These are phyloP conservation scores for Infundibulicybe gibba DNA, from an alignment of 768 basidiomycete genomes.

Conservation along the genomic window DNA sequence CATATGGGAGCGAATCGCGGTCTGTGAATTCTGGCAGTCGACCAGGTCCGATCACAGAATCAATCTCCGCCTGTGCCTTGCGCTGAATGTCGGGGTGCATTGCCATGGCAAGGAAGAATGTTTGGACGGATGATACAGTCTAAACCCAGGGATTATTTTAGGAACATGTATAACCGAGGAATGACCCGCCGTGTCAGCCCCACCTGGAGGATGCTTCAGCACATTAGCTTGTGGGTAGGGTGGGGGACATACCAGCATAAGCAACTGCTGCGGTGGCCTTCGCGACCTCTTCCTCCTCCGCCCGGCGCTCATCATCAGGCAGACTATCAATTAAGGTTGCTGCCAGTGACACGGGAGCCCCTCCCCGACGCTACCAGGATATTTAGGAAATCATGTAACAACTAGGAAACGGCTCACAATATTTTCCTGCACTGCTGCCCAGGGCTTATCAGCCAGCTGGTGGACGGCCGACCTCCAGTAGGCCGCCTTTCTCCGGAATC, in stretches of 20 bases:
- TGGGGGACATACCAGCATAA: constrained; percentile 2
- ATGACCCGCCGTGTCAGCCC: constrained; percentile 7
- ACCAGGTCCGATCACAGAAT: constrained; percentile 28
- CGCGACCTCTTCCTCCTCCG: constrained; percentile 4
- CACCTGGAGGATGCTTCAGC: background rate
- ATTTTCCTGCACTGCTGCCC: constrained; percentile 5
- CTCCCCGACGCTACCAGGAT: too few relatives aligned
- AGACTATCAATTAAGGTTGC: constrained; percentile 1
- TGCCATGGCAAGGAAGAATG: constrained; percentile 33
- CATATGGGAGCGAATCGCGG: constrained; percentile 30
- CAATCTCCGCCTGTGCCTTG: constrained; percentile 35
- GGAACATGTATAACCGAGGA: too few relatives aligned
- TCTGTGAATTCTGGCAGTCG: constrained; percentile 35
- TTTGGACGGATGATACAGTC: constrained; percentile 31
- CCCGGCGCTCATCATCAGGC: background rate
- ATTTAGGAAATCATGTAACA: background rate
- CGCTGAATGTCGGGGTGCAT: constrained; percentile 31
- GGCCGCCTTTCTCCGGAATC: constrained; percentile 37
- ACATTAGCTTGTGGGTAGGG: background rate
- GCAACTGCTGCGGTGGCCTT: constrained; percentile 8
- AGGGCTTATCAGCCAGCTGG: constrained; percentile 33
- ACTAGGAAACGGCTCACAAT: constrained; percentile 1
- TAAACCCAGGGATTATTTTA: constrained; percentile 4
- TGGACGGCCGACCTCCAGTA: constrained; percentile 27
- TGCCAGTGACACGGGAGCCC: background rate